Base-by-base conservation (phyloP, 306 rosid species). In the Psophocarpus tetragonolobus region DNA sequence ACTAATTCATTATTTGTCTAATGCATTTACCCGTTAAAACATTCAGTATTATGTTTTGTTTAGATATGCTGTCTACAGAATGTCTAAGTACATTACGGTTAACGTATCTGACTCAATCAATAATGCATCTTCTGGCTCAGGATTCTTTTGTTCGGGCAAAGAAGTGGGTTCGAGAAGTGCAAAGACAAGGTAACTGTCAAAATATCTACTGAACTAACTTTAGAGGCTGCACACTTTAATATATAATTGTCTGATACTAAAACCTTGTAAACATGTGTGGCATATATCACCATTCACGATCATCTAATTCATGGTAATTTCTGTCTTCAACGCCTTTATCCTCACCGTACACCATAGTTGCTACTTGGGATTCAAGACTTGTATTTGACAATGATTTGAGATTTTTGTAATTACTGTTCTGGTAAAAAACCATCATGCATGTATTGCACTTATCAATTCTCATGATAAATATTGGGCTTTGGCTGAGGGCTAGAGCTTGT, bases 151-250 rank as follows among this genome's bases (percentile, higher is more conserved):
- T 73, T 1, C 67, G 94, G 17, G 97, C 96, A 44, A 93, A 89
- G 84, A 93, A 89, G 62, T 93, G 97, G 97, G 91, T 93, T 71
- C 88, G 44, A 68, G 96, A 93, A 88, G 88, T 93, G 79, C 96
- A 87, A 81, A 83, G 94, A 76, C 97, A 93, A 89, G 97, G 97
- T 91, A 84, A 85, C 10, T 15, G 9, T 13, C 32, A 76, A 21
- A 7, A 60, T 20, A 27, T 71, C 12, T 13, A 24, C 41, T 3
- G 45, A 48, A 47, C 54, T 71, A 71, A 47, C 36, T 10, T 33
- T 29, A 71, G 64, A 71, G 48, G 56, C 56, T 57, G 18, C 36
- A 24, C 15, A 26, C 10, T 9, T 78, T 35, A 81, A 65, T 70
- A 33, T 24, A 29, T n/a, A 48, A 26, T 26, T 15, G 53, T 30